These are phyloP conservation scores for Scutellaria barbata DNA, from an alignment of 257 asterid species.

Conservation along the genomic window DNA sequence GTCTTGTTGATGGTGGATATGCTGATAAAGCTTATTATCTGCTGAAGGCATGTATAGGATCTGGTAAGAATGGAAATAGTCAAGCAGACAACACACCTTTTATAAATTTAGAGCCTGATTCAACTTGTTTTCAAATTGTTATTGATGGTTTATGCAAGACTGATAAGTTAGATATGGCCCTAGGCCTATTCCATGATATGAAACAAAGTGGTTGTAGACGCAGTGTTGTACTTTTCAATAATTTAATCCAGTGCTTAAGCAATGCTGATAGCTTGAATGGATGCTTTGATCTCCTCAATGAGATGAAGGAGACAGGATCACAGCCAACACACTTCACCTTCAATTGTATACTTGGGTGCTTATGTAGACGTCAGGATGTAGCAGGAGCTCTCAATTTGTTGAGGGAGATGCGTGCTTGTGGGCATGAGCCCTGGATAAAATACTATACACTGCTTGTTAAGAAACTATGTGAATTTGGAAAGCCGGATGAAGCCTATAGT, in stretches of 20 bases:
- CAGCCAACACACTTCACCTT: slow-evolving; percentile 83
- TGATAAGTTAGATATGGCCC: slow-evolving; percentile 66
- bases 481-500: slow-evolving; percentile 63
- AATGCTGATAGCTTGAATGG: slow-evolving; percentile 58
- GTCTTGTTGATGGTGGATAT: slow-evolving; percentile 59
- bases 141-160: slow-evolving; percentile 67
- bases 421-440: slow-evolving; percentile 93
- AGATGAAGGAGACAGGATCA: slow-evolving; percentile 68
- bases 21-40: slow-evolving; percentile 67
- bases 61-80: slow-evolving; percentile 40
- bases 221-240: slow-evolving; percentile 70
- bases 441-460: slow-evolving; percentile 67
- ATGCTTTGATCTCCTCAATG: slow-evolving; percentile 61
- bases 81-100: slow-evolving; percentile 39
- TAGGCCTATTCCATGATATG: slow-evolving; percentile 63
- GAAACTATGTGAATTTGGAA: slow-evolving; percentile 66
- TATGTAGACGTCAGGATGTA: slow-evolving; percentile 66
- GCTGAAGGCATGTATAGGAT: slow-evolving; percentile 47
- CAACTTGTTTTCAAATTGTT: slow-evolving; percentile 63
- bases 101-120: slow-evolving; percentile 45
- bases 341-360: slow-evolving; percentile 82
- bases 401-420: slow-evolving; percentile 70
- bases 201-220: slow-evolving; percentile 52
- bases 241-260: slow-evolving; percentile 63
- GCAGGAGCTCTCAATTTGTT: slow-evolving; percentile 62